Base-by-base conservation (phyloP, 2,329 filamentous ascomycete genomes). In the Claviceps cyperi region DNA sequence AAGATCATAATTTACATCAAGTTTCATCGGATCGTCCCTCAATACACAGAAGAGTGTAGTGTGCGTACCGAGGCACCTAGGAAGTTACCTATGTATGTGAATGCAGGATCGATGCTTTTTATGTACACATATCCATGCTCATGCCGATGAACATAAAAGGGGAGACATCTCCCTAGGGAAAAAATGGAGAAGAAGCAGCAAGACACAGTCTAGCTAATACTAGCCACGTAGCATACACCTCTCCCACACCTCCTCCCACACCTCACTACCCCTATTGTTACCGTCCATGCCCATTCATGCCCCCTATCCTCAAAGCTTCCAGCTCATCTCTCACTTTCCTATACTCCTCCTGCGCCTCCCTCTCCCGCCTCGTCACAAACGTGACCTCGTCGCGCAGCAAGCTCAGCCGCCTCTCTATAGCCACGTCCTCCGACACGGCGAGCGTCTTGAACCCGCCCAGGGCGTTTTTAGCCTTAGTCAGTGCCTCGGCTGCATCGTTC, bases 301-400 rank as follows among this genome's bases (percentile, higher is more conserved):
- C 57, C 13, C 55, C 59, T 47, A 57, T 57, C 54, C 60, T 64
- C 57, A 94, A 68, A 49, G 67, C 70, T 46, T 82, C 78, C 56
- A 96, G 65, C 71, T 97, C 92, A 45, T 89, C 86, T 66, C 78
- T 87, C 52, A 81, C 78, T 55, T 69, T 71, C 58, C 86, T 77
- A 63, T 92, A 98, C 59, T 84, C 64, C 55, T 96, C 89, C 68
- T 98, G 92, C 6, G 88, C 89, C 68, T 96, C 88, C 52, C 90
- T 76, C 70, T 97, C 91, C 54, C 91, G 75, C 58, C 80, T 80
- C 57, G 81, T 86, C 9, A 97, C 77, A 58, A 86, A 86, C 6
- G 74, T 77, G 21, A 95, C 89, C 64, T 96, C 89, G n/a, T 86
- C 83, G 47, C 89, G 78, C 51, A 96, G 68, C 11, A 75, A 74